Base-by-base conservation (phyloP, 1,284 basidiomycete genomes). In the Tylopilus sp. region DNA sequence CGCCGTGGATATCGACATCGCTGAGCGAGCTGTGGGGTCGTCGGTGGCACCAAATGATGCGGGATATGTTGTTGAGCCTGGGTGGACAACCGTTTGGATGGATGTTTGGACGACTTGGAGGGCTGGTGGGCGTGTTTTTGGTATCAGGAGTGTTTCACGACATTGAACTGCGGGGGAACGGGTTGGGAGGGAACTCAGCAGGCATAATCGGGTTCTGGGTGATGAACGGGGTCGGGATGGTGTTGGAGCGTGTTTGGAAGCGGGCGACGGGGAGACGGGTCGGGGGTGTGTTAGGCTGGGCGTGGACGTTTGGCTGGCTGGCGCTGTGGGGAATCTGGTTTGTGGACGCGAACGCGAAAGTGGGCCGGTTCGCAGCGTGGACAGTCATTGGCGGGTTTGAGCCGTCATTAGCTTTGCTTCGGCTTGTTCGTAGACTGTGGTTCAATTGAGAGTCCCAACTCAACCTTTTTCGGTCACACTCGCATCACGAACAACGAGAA, bases 61-160 rank as follows among this genome's bases (percentile, higher is more conserved):
- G 83, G 0, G 71, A 77, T 26, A 58, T 70, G 19, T 78, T 85
- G 61, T 54, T 83, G 56, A 58, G 67, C 0, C 47, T 82, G 18
- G 82, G 81, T 4, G 70, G 68, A 12, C 63, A 57, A 6, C 29
- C 7, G 79, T 80, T 75, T 1, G 70, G 66, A 32, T 67, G 67
- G 38, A 24, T 86, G 18, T 75, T 84, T 53, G 88, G 88, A 5
- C 80, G 82, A 13, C 63, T 75, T 1, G 87, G 85, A 1, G 82
- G 79, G 5, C 76, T 89, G 0, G 41, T 91, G 2, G 88, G 87
- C 6, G 84, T 83, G 1, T 91, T 91, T 71, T 60, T 86, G 6
- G 72, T 84, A 8, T 91, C 89, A 1, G 89, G 84, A 4, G 56
- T 88, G 2, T 72, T 91, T 29, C 29, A 29, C 29, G 29, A 29